phyloP scores from a whole-genome alignment of 78 protist species.

The Acrasis kona region DNA sequence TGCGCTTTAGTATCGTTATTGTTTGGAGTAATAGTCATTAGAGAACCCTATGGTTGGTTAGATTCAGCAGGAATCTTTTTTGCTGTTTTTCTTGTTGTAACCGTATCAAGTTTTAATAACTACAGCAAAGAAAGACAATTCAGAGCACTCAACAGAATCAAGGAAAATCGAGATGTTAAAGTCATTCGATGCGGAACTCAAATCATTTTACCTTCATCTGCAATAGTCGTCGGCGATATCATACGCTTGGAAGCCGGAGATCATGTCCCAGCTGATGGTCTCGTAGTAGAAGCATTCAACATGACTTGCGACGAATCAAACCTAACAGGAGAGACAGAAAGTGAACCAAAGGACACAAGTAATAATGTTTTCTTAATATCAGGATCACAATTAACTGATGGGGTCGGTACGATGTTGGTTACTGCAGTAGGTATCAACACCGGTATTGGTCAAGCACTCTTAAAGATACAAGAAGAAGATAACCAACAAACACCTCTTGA shows the following conservation, averaged over 20 bases:
- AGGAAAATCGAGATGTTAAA: conserved; percentile 9
- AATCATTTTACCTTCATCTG: conserved; percentile 17
- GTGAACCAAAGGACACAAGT: not conserved
- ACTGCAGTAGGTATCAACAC: conserved; percentile 66
- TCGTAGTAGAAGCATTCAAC: conserved; percentile 31
- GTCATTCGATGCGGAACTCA: conserved; percentile 29
- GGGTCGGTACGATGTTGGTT: conserved; percentile 42
- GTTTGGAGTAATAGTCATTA: not conserved
- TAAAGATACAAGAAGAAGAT: conserved; percentile 28
- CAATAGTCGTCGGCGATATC: conserved; percentile 82
- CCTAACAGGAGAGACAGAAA: conserved; percentile 69
- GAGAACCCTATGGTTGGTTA: conserved; percentile 41
- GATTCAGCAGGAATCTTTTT: conserved; percentile 49
- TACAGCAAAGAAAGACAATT: conserved; percentile 41
- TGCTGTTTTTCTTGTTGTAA: conserved; percentile 37
- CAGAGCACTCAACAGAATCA: conserved; percentile 26
- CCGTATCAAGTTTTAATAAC: conserved; percentile 28
- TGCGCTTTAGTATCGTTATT: conserved; percentile 2
- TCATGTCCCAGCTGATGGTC: conserved; percentile 75
- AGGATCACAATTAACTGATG: conserved; percentile 48
- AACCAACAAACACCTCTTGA: conserved; percentile 83
- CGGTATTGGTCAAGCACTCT: conserved; percentile 57
- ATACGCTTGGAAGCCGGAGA: conserved; percentile 35
- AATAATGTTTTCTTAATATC: conserved; percentile 61
- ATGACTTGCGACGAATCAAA: conserved; percentile 42